Evolutionary conservation across 2,329 filamentous ascomycete genomes (phyloP), one percentile per base, ranked within the genome.

Genomic region (Phyllosticta ampelicida): DNA sequence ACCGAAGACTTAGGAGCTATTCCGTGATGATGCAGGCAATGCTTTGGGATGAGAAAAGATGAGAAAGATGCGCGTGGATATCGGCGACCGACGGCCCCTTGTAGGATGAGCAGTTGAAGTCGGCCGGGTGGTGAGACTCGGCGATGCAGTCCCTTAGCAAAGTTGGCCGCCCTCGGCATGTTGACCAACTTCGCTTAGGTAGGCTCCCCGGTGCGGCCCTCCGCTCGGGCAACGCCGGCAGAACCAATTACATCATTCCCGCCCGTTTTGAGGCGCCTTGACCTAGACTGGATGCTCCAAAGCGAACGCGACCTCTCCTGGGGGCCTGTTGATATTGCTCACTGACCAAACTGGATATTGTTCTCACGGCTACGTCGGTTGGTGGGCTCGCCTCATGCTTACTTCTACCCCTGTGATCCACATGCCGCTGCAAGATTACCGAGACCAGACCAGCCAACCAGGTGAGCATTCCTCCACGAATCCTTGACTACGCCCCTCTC

Each of bases 61-160:
- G 36, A 16, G 36, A n/a, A n/a, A 44, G 13, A 44, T 44, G 36
- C 36, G 36, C 36, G 36, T 16, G 13, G 8, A 16, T 44, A 16
- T 44, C 36, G 36, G 36, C 36, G 28, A 44, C 56, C 50, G 56
- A 49, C 52, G 56, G 29, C 51, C 56, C 53, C 56, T 48, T 36
- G 52, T 44, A 44, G 16, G 23, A 26, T 26, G 23, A 18, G 36
- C 13, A 44, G 63, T 90, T 87, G 2, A 90, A 77, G 1, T 89
- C 85, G 0, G 82, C 85, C 0, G 75, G 79, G 66, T 82, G 86
- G 71, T 72, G 90, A 0, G 62, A 60, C 62, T 84, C 79, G 1
- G 71, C 67, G 13, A 74, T 61, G 0, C 56, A 54, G 0, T 64
- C 64, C 0, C 36, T 16, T 16, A 44, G 23, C 4, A 44, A 44